phyloP scores from a whole-genome alignment of 179 eudicot species.

The Patellifolia procumbens region DNA sequence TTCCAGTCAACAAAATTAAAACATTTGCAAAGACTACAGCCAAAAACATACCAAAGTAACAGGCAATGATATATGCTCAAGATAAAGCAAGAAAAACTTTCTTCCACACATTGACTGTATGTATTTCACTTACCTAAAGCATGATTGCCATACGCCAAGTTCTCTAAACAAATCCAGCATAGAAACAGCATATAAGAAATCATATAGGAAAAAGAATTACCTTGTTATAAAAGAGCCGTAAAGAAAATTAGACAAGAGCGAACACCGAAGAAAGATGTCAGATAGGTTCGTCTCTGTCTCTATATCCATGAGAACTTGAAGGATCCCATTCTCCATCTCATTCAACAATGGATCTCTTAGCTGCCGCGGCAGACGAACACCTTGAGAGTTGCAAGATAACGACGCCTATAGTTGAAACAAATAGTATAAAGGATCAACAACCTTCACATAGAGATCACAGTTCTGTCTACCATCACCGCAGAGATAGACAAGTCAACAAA shows the following conservation, averaged over 20 bases:
- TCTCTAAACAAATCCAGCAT: background rate
- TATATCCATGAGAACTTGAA: slow-evolving; percentile 46
- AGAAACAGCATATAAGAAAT: background rate
- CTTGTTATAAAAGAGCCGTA: slow-evolving; percentile 63
- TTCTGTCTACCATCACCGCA: background rate
- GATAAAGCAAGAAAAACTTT: background rate
- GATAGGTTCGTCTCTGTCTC: slow-evolving; percentile 57
- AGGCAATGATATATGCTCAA: too few relatives aligned
- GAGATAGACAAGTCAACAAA: background rate
- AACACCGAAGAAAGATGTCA: slow-evolving; percentile 64
- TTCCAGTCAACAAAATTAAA: background rate
- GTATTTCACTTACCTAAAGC: background rate
- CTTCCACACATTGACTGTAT: slow-evolving; percentile 3
- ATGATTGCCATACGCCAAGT: background rate
- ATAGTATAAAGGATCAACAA: slow-evolving; percentile 5
- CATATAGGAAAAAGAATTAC: slow-evolving; percentile 31
- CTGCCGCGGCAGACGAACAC: slow-evolving; percentile 72
- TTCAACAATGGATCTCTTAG: slow-evolving; percentile 60
- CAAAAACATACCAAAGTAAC: background rate
- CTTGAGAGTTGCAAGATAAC: slow-evolving; percentile 34
- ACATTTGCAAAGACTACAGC: background rate
- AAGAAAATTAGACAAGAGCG: slow-evolving; percentile 68
- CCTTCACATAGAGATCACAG: background rate
- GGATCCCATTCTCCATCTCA: slow-evolving; percentile 72
- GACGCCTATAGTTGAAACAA: slow-evolving; percentile 36